phyloP scores from a whole-genome alignment of 805 yeast genomes.

The Saccharomycopsis olivae region DNA sequence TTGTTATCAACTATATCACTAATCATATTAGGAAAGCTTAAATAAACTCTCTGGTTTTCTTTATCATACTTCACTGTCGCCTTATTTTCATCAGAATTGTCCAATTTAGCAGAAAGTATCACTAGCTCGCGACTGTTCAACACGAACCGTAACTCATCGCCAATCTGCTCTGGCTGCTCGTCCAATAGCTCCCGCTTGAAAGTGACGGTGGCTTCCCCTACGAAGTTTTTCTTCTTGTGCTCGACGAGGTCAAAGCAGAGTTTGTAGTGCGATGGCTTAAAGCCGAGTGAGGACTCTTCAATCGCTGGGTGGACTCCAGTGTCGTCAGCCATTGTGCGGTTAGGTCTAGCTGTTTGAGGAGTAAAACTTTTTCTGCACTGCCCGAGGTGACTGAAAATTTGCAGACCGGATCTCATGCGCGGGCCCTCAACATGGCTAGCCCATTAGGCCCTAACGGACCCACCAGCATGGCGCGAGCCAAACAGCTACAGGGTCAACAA shows the following conservation, averaged over 20 bases:
- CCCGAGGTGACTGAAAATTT: no score
- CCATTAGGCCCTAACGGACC: no score
- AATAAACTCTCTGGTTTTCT: slow-evolving; percentile 27
- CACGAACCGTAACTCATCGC: slow-evolving; percentile 21
- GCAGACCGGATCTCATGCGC: no score
- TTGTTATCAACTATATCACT: slow-evolving; percentile 18
- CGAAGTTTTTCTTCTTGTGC: slow-evolving; percentile 38
- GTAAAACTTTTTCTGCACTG: no score
- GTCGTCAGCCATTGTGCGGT: not conserved
- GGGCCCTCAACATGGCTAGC: no score
- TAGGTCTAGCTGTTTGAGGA: no score
- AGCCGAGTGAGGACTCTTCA: not conserved
- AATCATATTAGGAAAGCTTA: slow-evolving; percentile 23
- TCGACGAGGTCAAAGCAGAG: slow-evolving; percentile 28
- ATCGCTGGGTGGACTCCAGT: not conserved
- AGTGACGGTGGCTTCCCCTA: slow-evolving; percentile 28
- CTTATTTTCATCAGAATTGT: slow-evolving; percentile 19
- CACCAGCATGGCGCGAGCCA: no score
- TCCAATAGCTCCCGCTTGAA: slow-evolving; percentile 16
- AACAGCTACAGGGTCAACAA: no score
- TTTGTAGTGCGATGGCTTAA: slow-evolving; percentile 27
- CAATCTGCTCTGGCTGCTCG: not conserved
- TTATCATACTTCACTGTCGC: slow-evolving; percentile 31
- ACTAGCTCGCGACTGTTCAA: slow-evolving; percentile 30
- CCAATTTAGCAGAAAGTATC: slow-evolving; percentile 13